A percentile compares a stretch with the other conserved stretches of the same genome.
Conservation (phyloP, 1,139 yeast species). For the Lodderomyces beijingensis region DNA sequence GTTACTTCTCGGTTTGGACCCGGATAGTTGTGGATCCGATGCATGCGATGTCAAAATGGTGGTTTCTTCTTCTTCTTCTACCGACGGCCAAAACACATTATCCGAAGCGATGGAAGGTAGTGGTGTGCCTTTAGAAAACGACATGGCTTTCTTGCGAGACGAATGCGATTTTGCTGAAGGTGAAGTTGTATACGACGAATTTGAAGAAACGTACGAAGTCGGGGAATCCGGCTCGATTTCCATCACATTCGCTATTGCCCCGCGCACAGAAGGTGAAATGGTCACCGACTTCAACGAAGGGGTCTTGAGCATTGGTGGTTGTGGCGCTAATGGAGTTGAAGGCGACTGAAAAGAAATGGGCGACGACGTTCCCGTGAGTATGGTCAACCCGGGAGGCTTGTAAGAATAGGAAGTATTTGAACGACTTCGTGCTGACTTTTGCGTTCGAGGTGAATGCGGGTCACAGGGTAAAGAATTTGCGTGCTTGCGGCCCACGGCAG, state of each 20-base stretch:
- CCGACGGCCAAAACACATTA: conserved; percentile 13
- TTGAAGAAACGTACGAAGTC: conserved; percentile 16
- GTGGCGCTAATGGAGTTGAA: conserved; percentile 18
- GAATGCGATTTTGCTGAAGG: not conserved
- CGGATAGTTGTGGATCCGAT: conserved; percentile 1
- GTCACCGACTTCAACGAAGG: conserved; percentile 38
- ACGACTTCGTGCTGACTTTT: conserved; percentile 16
- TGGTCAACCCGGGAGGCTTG: conserved; percentile 3
- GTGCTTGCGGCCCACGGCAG: conserved; percentile 21
- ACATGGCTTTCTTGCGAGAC: conserved; percentile 6
- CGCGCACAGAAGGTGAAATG: conserved; percentile 34
- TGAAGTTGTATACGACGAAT: conserved; percentile 8
- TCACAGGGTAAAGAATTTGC: conserved; percentile 37
- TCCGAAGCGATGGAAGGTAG: conserved; percentile 11
- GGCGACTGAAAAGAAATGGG: conserved; percentile 10
- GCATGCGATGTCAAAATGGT: too few relatives aligned
- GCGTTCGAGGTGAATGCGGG: conserved; percentile 12
- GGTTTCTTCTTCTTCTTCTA: too few relatives aligned
- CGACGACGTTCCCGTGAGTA: conserved; percentile 1
- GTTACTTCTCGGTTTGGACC: conserved; percentile 6
- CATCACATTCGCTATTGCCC: conserved; percentile 2
- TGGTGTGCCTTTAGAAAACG: conserved; percentile 11
- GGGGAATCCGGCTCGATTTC: conserved; percentile 17
- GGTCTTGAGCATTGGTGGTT: conserved; percentile 17
- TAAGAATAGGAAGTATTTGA: conserved; percentile 21